Conservation (phyloP, 2,329 filamentous ascomycete species). For the Endoconidiophora polonica region DNA sequence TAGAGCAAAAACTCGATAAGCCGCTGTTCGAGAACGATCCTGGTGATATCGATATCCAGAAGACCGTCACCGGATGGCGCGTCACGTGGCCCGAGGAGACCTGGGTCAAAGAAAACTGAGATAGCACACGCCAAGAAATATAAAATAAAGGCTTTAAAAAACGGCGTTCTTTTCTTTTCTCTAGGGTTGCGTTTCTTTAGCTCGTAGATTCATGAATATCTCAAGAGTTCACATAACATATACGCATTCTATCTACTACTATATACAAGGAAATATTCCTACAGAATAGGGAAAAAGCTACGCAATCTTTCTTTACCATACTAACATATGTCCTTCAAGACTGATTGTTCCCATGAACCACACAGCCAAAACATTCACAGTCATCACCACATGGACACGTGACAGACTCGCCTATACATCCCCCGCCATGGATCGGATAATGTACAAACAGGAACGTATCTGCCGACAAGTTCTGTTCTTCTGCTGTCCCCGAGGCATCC, state of each 20-base stretch:
- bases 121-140: not conserved
- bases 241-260: too few relatives aligned
- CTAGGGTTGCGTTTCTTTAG: too few relatives aligned
- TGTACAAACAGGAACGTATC: constrained; percentile 44
- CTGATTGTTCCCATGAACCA: constrained; percentile 26
- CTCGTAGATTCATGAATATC: too few relatives aligned
- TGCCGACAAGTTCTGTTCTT: constrained; percentile 34
- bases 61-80: constrained; percentile 68
- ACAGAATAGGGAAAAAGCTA: too few relatives aligned
- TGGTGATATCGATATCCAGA: constrained; percentile 64
- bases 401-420: constrained; percentile 31
- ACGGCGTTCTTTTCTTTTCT: not conserved
- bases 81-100: constrained; percentile 43
- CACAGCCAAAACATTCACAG: constrained; percentile 40
- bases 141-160: not conserved
- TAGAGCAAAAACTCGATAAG: constrained; percentile 68
- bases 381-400: constrained; percentile 43
- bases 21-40: constrained; percentile 82
- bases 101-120: constrained; percentile 3
- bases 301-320: not conserved
- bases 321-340: not conserved
- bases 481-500: constrained; percentile 24
- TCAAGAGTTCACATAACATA: too few relatives aligned
- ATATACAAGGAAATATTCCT: too few relatives aligned
- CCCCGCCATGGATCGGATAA: constrained; percentile 29